Base-by-base conservation (phyloP, 1,284 basidiomycete species). In the Laetiporus sulphureus region DNA sequence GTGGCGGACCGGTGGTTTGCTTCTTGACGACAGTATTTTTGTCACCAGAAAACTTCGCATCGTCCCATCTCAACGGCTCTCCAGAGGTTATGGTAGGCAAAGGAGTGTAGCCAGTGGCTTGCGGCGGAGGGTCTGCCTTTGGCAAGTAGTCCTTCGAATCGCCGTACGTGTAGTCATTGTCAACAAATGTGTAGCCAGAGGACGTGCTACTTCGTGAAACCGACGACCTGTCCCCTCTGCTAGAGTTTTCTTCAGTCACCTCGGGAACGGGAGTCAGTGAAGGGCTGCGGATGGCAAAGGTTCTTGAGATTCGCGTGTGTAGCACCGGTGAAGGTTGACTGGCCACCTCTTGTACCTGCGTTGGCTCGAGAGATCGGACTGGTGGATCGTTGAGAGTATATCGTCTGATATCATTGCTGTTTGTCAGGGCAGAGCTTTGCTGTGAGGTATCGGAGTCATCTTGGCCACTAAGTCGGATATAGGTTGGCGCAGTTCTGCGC, bases 71-170 rank as follows among this genome's bases (percentile, higher is more conserved):
- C 18, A 63, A 44, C 10, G 60, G 60, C 42, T 64, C 59, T 7
- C 63, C 64, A 24, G 63, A 62, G 44, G 56, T 59, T 31, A 66
- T 65, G 1, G 50, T 42, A 44, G 56, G 15, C 16, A 41, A 47
- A 16, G 37, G 40, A 32, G 11, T 36, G 29, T 34, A 41, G 40
- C 19, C 23, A 36, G 11, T 34, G 3, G n/a, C 16, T 19, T 44
- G 19, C 25, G 31, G 36, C 4, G 40, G 27, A 11, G 22, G 36
- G 23, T 38, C 20, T 13, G 32, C 32, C 11, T 36, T 32, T 19
- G 24, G 24, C 4, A 38, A n/a, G 32, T 43, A 33, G 27, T 46
- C 41, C 20, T 31, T 30, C 4, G 22, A 24, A 13, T 34, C 44
- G 18, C 27, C 23, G 29, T 43, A 37, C n/a, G 7, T 40, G 39